phyloP scores from a whole-genome alignment of 306 rosid genomes.

The Acacia crassicarpa region DNA sequence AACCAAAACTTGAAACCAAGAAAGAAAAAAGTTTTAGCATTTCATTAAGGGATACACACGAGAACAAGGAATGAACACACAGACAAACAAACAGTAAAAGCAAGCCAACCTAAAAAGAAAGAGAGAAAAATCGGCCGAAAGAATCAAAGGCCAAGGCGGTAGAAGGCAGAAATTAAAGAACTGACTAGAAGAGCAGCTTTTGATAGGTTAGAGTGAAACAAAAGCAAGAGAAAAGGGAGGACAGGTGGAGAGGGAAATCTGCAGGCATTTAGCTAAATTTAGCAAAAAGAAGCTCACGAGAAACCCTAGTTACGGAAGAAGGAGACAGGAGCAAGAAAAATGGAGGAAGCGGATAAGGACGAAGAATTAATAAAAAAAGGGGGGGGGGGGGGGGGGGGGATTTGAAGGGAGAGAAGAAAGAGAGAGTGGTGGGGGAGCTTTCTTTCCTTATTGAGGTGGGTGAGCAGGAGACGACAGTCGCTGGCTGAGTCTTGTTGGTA shows the following conservation, averaged over 20 bases:
- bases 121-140: background rate
- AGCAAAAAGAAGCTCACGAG: conserved; percentile 13
- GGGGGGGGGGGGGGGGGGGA: too few species aligned
- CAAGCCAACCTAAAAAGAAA: conserved; percentile 35
- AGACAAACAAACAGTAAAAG: conserved; percentile 36
- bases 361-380: background rate
- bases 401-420: background rate
- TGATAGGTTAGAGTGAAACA: background rate
- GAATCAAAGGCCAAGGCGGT: background rate
- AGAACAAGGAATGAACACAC: conserved; percentile 21
- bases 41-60: background rate
- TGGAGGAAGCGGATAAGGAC: background rate
- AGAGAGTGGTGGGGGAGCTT: background rate
- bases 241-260: conserved; percentile 15
- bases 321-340: background rate
- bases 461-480: background rate
- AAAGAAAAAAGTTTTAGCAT: conserved; percentile 7
- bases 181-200: conserved; percentile 40
- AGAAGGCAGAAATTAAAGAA: background rate
- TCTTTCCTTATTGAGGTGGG: background rate
- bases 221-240: conserved; percentile 16
- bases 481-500: background rate
- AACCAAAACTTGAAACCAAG: background rate
- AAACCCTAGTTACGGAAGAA: conserved; percentile 31
- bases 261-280: conserved; percentile 53